These are phyloP conservation scores for Rhypophila decipiens DNA, from an alignment of 495 filamentous ascomycete genomes.

Conservation along the genomic window DNA sequence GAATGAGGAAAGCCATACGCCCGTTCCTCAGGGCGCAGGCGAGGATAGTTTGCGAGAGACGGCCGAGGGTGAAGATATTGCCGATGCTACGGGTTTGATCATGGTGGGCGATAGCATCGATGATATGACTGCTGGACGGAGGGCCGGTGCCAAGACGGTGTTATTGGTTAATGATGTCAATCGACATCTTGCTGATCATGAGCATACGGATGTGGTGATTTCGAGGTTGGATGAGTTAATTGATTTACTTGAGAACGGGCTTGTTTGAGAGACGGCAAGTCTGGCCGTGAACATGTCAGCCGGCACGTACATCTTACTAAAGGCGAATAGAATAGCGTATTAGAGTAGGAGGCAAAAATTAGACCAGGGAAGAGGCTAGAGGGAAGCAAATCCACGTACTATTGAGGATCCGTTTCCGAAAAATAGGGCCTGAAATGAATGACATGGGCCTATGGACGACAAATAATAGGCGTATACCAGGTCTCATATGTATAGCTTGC, in stretches of 20 bases:
- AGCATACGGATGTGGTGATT: slow-evolving; percentile 71
- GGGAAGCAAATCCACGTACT: no score
- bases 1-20: slow-evolving; percentile 12
- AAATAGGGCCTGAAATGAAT: no score
- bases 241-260: slow-evolving; percentile 61
- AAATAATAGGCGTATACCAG: no score
- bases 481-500: no score
- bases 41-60: slow-evolving; percentile 12
- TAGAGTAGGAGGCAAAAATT: slow-evolving; percentile 1
- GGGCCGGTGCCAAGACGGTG: slow-evolving; percentile 83
- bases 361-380: not conserved
- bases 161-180: slow-evolving; percentile 80
- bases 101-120: slow-evolving; percentile 87
- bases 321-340: not conserved
- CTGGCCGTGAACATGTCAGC: no score
- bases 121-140: slow-evolving; percentile 83
- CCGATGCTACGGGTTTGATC: slow-evolving; percentile 39
- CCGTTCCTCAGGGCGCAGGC: slow-evolving; percentile 8
- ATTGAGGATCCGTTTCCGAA: no score
- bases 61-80: slow-evolving; percentile 23
- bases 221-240: slow-evolving; percentile 64
- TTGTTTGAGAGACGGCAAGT: slow-evolving; percentile 38
- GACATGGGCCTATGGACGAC: no score
- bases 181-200: slow-evolving; percentile 60
- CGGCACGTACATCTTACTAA: no score